Evolutionary conservation across 768 basidiomycete species (phyloP).

Genomic region (Cystofilobasidium ferigula): DNA sequence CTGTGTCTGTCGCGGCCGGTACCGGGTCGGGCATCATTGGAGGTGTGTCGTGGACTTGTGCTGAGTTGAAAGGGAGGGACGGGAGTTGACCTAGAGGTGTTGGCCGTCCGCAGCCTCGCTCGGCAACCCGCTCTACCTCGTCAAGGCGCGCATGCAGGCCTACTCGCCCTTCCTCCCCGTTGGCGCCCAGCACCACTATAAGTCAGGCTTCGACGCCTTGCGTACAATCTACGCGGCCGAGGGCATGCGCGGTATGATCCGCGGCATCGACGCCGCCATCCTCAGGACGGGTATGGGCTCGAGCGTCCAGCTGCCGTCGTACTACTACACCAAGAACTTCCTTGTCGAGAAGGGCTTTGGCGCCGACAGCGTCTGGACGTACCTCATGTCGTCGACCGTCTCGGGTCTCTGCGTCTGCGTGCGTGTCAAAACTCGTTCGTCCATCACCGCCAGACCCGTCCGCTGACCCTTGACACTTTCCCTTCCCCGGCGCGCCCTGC

Average conservation of each 20-base stretch:
- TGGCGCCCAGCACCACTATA: slow-evolving; percentile 87
- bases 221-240: slow-evolving; percentile 67
- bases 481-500: not conserved
- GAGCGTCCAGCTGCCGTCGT: slow-evolving; percentile 86
- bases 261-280: slow-evolving; percentile 77
- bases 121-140: slow-evolving; percentile 83
- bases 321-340: slow-evolving; percentile 81
- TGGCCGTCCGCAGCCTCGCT: slow-evolving; percentile 40
- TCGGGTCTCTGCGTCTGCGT: slow-evolving; percentile 80
- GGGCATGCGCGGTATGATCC: slow-evolving; percentile 63
- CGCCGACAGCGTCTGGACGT: slow-evolving; percentile 75
- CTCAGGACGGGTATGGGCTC: slow-evolving; percentile 90
- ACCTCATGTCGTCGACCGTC: slow-evolving; percentile 72
- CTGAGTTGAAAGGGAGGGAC: too few relatives aligned
- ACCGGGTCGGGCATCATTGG: slow-evolving; percentile 84
- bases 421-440: slow-evolving; percentile 37
- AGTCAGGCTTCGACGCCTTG: slow-evolving; percentile 68
- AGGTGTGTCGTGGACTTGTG: slow-evolving; percentile 46
- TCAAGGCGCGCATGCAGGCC: slow-evolving; percentile 99
- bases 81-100: too few relatives aligned
- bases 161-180: slow-evolving; percentile 91
- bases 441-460: not conserved
- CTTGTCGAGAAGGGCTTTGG: slow-evolving; percentile 57
- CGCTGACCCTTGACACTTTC: not conserved
- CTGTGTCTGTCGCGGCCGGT: slow-evolving; percentile 74